Evolutionary conservation across 106 monocot species (phyloP).

Genomic region (Chionographis japonica): DNA sequence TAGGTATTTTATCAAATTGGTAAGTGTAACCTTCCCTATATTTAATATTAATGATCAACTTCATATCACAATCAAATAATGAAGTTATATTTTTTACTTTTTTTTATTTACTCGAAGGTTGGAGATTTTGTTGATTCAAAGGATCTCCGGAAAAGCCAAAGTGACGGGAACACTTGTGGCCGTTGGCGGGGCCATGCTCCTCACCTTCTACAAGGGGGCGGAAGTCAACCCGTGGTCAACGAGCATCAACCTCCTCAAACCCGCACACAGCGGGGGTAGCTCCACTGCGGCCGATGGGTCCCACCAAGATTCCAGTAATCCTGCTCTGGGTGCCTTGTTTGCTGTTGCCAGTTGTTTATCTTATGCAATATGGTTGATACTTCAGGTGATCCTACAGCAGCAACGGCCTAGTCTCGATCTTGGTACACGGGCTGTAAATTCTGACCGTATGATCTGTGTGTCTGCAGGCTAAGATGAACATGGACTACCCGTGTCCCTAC

Average conservation of each 20-base stretch:
- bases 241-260: conserved; percentile 29
- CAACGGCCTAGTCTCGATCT: neutral
- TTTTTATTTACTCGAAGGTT: conserved; percentile 20
- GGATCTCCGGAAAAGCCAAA: conserved; percentile 49
- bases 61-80: neutral
- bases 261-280: neutral
- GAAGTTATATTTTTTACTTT: no score
- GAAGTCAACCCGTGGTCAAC: conserved; percentile 44
- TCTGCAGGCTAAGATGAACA: conserved; percentile 53
- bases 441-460: neutral
- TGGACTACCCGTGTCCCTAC: conserved; percentile 49
- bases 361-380: conserved; percentile 65
- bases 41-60: no score
- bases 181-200: conserved; percentile 75
- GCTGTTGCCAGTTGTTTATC: conserved; percentile 47
- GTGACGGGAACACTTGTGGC: conserved; percentile 55
- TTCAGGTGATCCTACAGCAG: conserved; percentile 59
- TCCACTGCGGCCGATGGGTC: no score
- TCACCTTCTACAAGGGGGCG: conserved; percentile 72
- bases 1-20: no score
- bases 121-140: conserved; percentile 40
- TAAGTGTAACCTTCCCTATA: no score
- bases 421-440: neutral
- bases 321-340: conserved; percentile 39
- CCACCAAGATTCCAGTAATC: conserved; percentile 20